These are phyloP conservation scores for Meira nashicola DNA, from an alignment of 1,284 basidiomycete genomes.

Conservation along the genomic window DNA sequence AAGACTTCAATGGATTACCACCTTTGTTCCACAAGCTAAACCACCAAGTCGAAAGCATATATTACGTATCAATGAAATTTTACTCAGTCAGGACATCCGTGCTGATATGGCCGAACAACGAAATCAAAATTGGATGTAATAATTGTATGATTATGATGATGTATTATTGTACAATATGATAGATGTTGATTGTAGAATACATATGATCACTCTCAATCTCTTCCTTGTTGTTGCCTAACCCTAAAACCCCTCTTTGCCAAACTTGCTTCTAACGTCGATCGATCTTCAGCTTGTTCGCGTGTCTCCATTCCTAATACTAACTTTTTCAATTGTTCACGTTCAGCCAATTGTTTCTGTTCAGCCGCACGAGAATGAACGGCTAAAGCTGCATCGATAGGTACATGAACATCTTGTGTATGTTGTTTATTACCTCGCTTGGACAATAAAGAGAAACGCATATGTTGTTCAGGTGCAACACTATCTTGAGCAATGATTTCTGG, in stretches of 20 bases:
- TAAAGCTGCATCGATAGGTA: conserved; percentile 38
- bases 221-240: not conserved
- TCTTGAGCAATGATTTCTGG: conserved; percentile 59
- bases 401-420: conserved; percentile 41
- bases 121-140: too few relatives aligned
- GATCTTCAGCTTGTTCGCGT: conserved; percentile 16
- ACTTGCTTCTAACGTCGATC: not conserved
- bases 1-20: conserved; percentile 74
- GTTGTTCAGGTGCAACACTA: conserved; percentile 17
- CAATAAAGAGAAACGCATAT: conserved; percentile 90
- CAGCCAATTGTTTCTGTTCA: conserved; percentile 41
- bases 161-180: too few relatives aligned
- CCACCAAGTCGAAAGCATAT: conserved; percentile 66
- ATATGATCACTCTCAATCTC: too few relatives aligned
- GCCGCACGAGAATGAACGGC: conserved; percentile 43
- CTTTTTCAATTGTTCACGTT: conserved; percentile 45
- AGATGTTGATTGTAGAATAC: too few relatives aligned
- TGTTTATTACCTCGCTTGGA: conserved; percentile 91
- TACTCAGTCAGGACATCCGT: conserved; percentile 60
- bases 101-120: not conserved
- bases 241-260: conserved; percentile 1
- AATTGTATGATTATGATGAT: too few relatives aligned
- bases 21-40: conserved; percentile 62
- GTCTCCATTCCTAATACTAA: conserved; percentile 55
- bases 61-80: conserved; percentile 71